Percentiles rank a stretch among this genome's conserved stretches.
Conservation (phyloP, 2,329 filamentous ascomycete genomes). For the Ophiocordyceps camponoti-saundersi region DNA sequence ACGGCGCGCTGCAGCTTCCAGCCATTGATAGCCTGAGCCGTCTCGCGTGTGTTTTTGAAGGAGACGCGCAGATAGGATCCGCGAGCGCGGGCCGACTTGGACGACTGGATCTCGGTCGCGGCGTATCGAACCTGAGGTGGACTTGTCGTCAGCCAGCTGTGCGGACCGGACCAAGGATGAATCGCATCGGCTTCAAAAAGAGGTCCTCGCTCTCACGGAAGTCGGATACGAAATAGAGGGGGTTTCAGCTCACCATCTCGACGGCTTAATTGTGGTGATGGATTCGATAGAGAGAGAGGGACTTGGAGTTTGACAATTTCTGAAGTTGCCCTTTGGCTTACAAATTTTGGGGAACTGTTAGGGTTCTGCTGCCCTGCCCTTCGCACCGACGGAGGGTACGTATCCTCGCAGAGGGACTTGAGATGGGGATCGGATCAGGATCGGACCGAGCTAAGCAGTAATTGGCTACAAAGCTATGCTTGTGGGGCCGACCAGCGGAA, state of each 20-base stretch:
- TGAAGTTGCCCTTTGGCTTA: conserved; percentile 28
- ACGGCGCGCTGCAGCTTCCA: conserved; percentile 94
- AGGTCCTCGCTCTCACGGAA: background rate
- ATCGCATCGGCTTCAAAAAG: background rate
- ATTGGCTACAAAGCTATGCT: background rate
- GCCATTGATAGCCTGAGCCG: conserved; percentile 97
- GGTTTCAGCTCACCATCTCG: conserved; percentile 36
- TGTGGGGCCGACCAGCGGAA: background rate
- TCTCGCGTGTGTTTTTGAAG: conserved; percentile 99
- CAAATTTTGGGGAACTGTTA: conserved; percentile 20
- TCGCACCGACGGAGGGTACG: background rate
- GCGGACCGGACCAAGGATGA: background rate
- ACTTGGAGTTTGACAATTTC: conserved; percentile 28
- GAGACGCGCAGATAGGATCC: conserved; percentile 98
- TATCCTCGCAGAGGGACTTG: background rate
- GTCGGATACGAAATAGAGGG: background rate
- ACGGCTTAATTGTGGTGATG: conserved; percentile 34
- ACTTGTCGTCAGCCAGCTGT: background rate
- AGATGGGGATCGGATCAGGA: background rate
- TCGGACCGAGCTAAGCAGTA: background rate
- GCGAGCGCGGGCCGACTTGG: conserved; percentile 93
- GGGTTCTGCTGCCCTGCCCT: conserved; percentile 22
- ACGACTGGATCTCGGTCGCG: conserved; percentile 68
- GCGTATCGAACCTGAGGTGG: conserved; percentile 75
- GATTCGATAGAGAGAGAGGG: conserved; percentile 33